A percentile compares a stretch with the other conserved stretches of the same genome.
These are phyloP conservation scores for Orbilia brochopaga DNA, from an alignment of 2,329 filamentous ascomycete species.

Conservation along the genomic window DNA sequence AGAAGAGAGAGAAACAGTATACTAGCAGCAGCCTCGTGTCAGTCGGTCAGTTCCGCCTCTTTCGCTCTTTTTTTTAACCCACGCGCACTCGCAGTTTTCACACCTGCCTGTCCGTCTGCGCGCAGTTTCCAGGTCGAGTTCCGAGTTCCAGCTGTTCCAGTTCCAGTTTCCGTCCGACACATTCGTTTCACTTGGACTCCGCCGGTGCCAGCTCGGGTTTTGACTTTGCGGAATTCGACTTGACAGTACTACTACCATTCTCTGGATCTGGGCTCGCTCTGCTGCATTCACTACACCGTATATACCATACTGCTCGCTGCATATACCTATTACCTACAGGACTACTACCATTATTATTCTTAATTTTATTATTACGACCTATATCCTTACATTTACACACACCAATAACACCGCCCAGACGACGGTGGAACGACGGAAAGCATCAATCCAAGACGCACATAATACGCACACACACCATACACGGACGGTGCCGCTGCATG, in stretches of 20 bases:
- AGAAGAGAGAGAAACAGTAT: not conserved
- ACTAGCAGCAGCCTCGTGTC: not conserved
- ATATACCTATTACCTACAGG: no score
- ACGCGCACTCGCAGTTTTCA: not conserved
- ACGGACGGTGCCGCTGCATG: not conserved
- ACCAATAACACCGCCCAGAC: not conserved
- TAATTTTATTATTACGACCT: no score
- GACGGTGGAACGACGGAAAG: not conserved
- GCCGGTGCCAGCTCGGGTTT: not conserved
- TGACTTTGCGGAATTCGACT: no score
- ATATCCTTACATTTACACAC: not conserved
- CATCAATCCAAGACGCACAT: not conserved
- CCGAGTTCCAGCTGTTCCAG: slow-evolving; percentile 2
- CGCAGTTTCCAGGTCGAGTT: not conserved
- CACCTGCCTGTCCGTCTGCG: not conserved
- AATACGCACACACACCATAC: not conserved
- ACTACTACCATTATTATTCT: no score
- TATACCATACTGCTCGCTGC: not conserved
- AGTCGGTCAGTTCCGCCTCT: slow-evolving; percentile 1
- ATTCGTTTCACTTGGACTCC: slow-evolving; percentile 1
- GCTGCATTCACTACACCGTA: no score
- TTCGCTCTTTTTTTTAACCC: not conserved
- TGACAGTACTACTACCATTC: no score
- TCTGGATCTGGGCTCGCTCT: not conserved
- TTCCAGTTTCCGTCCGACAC: slow-evolving; percentile 3